A percentile compares a stretch with the other conserved stretches of the same genome.
These are phyloP conservation scores for Trypanosoma grayi DNA, from an alignment of 208 protist species.

Conservation along the genomic window DNA sequence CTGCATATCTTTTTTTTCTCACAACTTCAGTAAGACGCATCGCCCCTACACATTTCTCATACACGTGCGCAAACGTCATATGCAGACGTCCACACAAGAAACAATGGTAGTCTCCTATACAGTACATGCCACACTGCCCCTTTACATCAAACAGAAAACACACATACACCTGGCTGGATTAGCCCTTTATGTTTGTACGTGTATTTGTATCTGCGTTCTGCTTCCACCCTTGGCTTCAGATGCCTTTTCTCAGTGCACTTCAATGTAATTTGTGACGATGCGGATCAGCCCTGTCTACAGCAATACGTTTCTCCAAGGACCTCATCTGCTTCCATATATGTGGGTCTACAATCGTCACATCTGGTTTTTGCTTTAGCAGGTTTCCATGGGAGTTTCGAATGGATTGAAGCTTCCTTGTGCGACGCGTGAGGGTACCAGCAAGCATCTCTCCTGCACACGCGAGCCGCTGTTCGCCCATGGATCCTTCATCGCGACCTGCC, in stretches of 20 bases:
- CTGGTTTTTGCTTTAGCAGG: conserved; percentile 31
- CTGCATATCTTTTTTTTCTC: too few relatives aligned
- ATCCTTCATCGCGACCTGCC: neutral
- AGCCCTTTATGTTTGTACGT: neutral
- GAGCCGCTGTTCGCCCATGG: neutral
- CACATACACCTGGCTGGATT: conserved; percentile 5
- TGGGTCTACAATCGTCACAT: conserved; percentile 11
- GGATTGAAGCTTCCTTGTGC: conserved; percentile 20
- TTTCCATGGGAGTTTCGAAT: conserved; percentile 77
- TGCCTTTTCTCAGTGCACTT: neutral
- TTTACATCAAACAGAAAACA: conserved; percentile 3
- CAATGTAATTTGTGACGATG: conserved; percentile 67
- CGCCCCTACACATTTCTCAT: too few relatives aligned
- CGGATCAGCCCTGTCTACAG: conserved; percentile 71
- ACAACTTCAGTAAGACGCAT: too few relatives aligned
- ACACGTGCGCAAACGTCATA: too few relatives aligned
- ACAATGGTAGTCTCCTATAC: too few relatives aligned
- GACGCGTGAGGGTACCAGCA: conserved; percentile 46
- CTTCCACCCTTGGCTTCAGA: too few relatives aligned
- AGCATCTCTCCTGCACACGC: conserved; percentile 51
- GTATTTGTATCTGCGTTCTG: too few relatives aligned
- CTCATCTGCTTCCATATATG: conserved; percentile 39
- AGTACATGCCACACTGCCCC: neutral
- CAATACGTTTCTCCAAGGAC: conserved; percentile 38
- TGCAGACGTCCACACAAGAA: neutral